Percentiles rank a stretch among this genome's conserved stretches.
These are phyloP conservation scores for Gnetum montanum DNA, from an alignment of 75 land plant species.

Conservation along the genomic window DNA sequence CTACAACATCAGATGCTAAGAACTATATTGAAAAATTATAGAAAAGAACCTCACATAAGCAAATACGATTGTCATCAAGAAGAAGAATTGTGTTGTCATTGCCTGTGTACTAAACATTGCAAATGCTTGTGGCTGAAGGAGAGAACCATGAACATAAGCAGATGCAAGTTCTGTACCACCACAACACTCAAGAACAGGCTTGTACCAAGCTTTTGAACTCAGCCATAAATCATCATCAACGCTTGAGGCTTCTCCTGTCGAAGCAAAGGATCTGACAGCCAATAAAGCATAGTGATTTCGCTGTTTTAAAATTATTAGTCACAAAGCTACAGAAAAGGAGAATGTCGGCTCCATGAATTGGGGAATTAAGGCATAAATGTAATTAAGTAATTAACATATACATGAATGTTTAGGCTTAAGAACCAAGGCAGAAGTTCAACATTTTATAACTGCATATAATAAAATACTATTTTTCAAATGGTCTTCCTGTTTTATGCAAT, in stretches of 20 bases:
- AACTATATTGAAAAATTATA: neutral
- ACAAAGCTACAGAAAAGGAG: too few relatives aligned
- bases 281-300: too few relatives aligned
- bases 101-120: conserved; percentile 74
- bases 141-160: conserved; percentile 52
- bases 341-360: too few relatives aligned
- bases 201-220: conserved; percentile 63
- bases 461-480: too few relatives aligned
- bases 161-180: conserved; percentile 94
- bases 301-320: too few relatives aligned
- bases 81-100: conserved; percentile 59
- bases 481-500: too few relatives aligned
- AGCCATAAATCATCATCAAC: conserved; percentile 94
- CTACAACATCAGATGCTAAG: neutral
- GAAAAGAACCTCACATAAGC: conserved; percentile 56
- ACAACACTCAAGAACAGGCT: conserved; percentile 79
- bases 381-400: too few relatives aligned
- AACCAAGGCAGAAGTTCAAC: too few relatives aligned
- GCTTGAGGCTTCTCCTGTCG: conserved; percentile 86
- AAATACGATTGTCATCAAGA: conserved; percentile 70
- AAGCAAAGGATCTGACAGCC: conserved; percentile 43
- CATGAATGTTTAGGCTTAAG: too few relatives aligned
- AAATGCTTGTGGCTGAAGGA: conserved; percentile 83
- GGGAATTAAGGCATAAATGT: too few relatives aligned
- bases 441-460: too few relatives aligned